Evolutionary conservation across 1,284 basidiomycete species (phyloP).

Genomic region (Cryptococcus depauperatus): DNA sequence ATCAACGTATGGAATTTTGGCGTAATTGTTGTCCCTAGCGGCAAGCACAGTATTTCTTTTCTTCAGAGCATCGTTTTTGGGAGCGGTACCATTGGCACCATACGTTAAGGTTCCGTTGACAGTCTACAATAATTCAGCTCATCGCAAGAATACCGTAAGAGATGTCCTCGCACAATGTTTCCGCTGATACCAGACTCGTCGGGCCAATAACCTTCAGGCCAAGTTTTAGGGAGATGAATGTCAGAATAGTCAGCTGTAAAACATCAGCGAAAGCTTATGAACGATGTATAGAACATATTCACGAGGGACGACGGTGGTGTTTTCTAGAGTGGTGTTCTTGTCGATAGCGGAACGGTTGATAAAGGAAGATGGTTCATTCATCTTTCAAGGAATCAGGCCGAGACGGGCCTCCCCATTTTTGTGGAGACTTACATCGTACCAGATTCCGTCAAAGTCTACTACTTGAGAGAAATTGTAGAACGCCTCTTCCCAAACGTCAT

Average conservation of each 20-base stretch:
- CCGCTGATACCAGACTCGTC: slow-evolving; percentile 59
- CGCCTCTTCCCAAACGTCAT: slow-evolving; percentile 54
- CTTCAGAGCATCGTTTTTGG: slow-evolving; percentile 32
- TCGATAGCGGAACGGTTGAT: slow-evolving; percentile 19
- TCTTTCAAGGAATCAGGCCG: slow-evolving; percentile 2
- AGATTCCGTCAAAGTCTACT: slow-evolving; percentile 58
- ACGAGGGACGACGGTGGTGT: slow-evolving; percentile 13
- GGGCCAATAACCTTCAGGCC: slow-evolving; percentile 54
- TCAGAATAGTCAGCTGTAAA: slow-evolving; percentile 47
- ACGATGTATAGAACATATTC: not conserved
- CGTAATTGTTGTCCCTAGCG: slow-evolving; percentile 26
- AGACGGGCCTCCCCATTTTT: not conserved
- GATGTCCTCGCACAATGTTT: slow-evolving; percentile 49
- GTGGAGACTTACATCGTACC: slow-evolving; percentile 58
- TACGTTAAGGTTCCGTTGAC: slow-evolving; percentile 59
- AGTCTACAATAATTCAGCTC: slow-evolving; percentile 38
- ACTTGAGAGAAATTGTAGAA: slow-evolving; percentile 52
- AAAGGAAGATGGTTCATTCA: slow-evolving; percentile 49
- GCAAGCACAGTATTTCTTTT: slow-evolving; percentile 25
- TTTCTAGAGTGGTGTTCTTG: slow-evolving; percentile 12
- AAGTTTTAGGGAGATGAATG: slow-evolving; percentile 30
- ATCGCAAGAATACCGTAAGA: too few relatives aligned
- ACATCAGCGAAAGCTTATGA: not conserved
- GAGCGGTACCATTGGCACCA: slow-evolving; percentile 22
- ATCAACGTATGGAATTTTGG: slow-evolving; percentile 45